phyloP scores from a whole-genome alignment of 306 rosid species.

The Ammopiptanthus mongolicus region DNA sequence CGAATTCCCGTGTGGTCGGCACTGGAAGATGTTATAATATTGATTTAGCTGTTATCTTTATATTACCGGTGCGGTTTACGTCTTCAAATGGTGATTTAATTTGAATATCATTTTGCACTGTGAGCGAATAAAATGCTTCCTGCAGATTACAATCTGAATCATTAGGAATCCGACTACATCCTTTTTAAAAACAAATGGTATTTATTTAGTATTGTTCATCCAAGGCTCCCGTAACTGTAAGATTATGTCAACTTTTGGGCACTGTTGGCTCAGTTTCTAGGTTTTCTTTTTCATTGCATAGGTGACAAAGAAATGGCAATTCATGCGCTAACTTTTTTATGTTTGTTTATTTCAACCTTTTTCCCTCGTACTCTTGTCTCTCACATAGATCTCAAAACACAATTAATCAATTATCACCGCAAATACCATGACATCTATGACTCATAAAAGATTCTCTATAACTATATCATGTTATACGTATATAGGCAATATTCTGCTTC shows the following conservation, averaged over 20 bases:
- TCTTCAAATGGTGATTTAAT: not conserved
- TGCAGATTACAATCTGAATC: not conserved
- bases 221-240: not conserved
- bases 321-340: not conserved
- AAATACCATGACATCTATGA: not conserved
- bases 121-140: not conserved
- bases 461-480: not conserved
- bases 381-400: not conserved
- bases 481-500: not conserved
- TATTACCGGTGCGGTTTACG: not conserved
- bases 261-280: not conserved
- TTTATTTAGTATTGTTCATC: not conserved
- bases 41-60: too few relatives aligned
- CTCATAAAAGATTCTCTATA: not conserved
- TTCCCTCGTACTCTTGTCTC: not conserved
- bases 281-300: not conserved
- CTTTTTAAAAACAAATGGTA: too few relatives aligned
- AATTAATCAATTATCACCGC: not conserved
- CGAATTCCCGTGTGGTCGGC: too few relatives aligned
- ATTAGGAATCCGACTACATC: not conserved
- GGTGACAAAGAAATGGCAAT: not conserved
- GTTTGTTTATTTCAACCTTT: not conserved
- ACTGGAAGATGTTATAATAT: too few relatives aligned
- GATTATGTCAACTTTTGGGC: not conserved
- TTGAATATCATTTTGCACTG: not conserved